phyloP scores from a whole-genome alignment of 164 flowering plant genomes.

The Sedum album region DNA sequence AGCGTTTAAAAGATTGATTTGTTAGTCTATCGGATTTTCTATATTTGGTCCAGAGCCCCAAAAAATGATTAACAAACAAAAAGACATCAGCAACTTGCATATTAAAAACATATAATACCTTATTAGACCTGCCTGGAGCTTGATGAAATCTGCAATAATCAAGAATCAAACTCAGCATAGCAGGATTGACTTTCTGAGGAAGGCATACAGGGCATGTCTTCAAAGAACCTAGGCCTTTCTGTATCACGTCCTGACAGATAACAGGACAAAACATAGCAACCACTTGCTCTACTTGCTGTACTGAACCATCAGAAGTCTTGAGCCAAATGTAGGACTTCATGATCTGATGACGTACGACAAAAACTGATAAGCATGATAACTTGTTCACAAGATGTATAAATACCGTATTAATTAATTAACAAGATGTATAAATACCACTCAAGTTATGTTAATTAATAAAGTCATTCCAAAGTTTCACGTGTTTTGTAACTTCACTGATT shows the following conservation, averaged over 20 bases:
- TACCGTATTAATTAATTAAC: background rate
- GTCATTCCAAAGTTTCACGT: background rate
- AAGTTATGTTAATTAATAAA: background rate
- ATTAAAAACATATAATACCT: slow-evolving; percentile 31
- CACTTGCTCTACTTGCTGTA: slow-evolving; percentile 92
- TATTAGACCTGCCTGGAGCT: slow-evolving; percentile 82
- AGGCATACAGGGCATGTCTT: slow-evolving; percentile 75
- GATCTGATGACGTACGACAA: slow-evolving; percentile 17
- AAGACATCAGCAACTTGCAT: background rate
- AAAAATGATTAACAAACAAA: background rate
- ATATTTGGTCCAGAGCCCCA: no score
- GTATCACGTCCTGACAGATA: slow-evolving; percentile 69
- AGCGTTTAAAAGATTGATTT: no score
- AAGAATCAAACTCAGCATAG: slow-evolving; percentile 62
- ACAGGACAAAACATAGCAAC: slow-evolving; percentile 86
- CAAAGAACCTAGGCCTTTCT: slow-evolving; percentile 73
- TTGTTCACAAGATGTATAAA: background rate
- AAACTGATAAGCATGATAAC: slow-evolving; percentile 5
- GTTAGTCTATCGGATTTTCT: no score
- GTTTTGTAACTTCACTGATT: background rate
- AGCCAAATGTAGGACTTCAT: slow-evolving; percentile 94
- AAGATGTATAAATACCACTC: background rate
- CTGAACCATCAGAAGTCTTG: slow-evolving; percentile 84
- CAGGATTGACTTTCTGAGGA: slow-evolving; percentile 80
- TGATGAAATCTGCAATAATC: slow-evolving; percentile 93